These are phyloP conservation scores for Melampsora americana DNA, from an alignment of 1,284 basidiomycete species.

Conservation along the genomic window DNA sequence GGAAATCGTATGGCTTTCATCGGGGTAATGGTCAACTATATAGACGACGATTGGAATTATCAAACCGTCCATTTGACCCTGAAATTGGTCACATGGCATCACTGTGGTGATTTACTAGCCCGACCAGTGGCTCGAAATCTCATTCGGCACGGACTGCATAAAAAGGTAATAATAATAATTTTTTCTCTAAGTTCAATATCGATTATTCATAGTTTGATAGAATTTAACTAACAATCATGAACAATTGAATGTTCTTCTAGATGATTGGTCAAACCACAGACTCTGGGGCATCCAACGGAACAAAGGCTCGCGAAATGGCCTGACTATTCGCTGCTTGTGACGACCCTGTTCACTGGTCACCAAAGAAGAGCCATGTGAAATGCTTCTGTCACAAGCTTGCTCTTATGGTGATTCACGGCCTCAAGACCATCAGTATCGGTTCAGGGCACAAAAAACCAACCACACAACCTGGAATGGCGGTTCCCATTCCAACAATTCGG, in stretches of 20 bases:
- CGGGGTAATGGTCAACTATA: no score
- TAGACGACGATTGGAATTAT: no score
- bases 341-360: neutral
- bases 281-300: neutral
- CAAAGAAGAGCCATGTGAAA: no score
- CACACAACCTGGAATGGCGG: no score
- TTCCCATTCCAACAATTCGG: neutral
- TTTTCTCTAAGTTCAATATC: neutral
- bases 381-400: no score
- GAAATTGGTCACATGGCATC: neutral
- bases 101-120: neutral
- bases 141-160: no score
- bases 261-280: conserved; percentile 6
- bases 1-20: no score
- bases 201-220: no score
- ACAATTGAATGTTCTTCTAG: neutral
- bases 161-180: neutral
- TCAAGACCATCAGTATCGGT: no score
- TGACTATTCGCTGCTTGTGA: neutral
- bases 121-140: no score
- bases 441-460: neutral
- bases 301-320: neutral
- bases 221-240: neutral
- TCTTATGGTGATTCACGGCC: no score
- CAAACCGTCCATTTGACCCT: no score